Base-by-base conservation (phyloP, 208 protist species). In the Wallacemonas sp. region DNA sequence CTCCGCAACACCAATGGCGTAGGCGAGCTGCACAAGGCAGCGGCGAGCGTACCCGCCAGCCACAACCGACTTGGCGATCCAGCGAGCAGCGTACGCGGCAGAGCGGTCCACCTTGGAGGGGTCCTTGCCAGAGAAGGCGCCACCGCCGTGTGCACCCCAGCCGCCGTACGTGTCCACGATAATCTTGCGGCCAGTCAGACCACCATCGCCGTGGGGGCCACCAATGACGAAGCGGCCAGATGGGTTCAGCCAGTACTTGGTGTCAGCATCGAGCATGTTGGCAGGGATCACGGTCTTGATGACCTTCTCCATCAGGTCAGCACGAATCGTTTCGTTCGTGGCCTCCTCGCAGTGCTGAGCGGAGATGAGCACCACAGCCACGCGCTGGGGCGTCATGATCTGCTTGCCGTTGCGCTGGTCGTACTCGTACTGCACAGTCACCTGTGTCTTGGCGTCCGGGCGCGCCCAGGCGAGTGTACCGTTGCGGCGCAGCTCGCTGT, bases 121-220 rank as follows among this genome's bases (percentile, higher is more conserved):
- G 82, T 99, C 99, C 89, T 99, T 99, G 64, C 99, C 99, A 34
- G 98, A 99, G 96, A 99, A 99, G 67, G 99, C 99, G 71, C 99
- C 99, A 78, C 98, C 99, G 71, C 99, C 99, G 86, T 99, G 98
- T 24, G 98, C 98, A 49, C 99, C 98, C 98, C 98, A 99, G 66
- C 99, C 98, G 72, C 99, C 99, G 79, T 99, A 99, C 3, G 97
- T 99, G 72, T 99, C 99, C 49, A 99, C 97, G 75, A 99, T 99
- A 72, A 99, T 99, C 90, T 99, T 99, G 72, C 99, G 90, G 62
- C 99, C 99, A 60, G 99, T 99, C 6, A 99, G 77, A 74, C 99
- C 99, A 67, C 98, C 98, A 72, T 99, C 99, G 76, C 97, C 98
- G 68, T 98, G 89, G 62, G 99, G 99, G 36, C 99, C 99, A 68